phyloP scores from a whole-genome alignment of 2,329 filamentous ascomycete species.

The Claviceps pazoutovae region DNA sequence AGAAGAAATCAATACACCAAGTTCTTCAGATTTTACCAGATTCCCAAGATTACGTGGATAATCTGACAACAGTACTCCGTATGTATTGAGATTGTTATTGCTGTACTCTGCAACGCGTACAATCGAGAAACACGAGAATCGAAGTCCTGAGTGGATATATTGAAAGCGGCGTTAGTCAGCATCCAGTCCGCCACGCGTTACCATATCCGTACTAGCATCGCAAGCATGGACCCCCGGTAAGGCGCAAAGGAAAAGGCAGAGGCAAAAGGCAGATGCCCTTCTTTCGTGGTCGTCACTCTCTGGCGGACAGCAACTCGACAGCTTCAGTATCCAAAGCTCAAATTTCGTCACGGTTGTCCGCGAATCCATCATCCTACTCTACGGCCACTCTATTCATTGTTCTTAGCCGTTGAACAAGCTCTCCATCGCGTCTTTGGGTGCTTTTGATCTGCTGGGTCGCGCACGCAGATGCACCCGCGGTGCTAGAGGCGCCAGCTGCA shows the following conservation, averaged over 20 bases:
- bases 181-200: neutral
- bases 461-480: constrained; percentile 19
- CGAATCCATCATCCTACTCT: neutral
- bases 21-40: too few species aligned
- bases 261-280: neutral
- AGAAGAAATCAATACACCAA: too few species aligned
- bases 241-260: neutral
- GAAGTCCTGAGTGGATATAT: constrained; percentile 19
- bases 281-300: constrained; percentile 1
- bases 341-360: neutral
- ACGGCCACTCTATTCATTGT: too few species aligned
- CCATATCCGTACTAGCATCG: neutral
- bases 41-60: too few species aligned
- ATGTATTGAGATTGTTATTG: too few species aligned
- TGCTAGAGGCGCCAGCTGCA: constrained; percentile 19
- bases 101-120: too few species aligned
- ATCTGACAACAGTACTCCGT: too few species aligned
- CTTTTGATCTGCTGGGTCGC: constrained; percentile 11
- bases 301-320: neutral
- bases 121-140: neutral
- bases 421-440: neutral
- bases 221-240: neutral
- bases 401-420: neutral
- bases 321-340: constrained; percentile 1
- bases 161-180: constrained; percentile 13